These are phyloP conservation scores for Hanseniaspora valbyensis DNA, from an alignment of 805 yeast species.

Conservation along the genomic window DNA sequence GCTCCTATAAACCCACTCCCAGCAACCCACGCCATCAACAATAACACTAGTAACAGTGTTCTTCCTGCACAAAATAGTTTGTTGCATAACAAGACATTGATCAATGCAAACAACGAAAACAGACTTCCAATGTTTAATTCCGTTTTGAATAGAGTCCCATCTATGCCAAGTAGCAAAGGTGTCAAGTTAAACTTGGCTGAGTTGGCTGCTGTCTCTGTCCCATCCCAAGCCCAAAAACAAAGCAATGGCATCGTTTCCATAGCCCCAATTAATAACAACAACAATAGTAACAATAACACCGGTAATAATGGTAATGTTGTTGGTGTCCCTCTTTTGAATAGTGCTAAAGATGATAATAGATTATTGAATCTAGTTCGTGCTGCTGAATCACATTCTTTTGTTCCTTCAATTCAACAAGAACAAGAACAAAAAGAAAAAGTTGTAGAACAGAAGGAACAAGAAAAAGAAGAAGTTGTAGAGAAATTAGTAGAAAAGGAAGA, in stretches of 20 bases:
- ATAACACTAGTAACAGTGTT: no score
- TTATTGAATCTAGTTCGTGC: conserved; percentile 7
- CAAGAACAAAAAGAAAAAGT: conserved; percentile 15
- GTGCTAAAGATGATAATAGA: background rate
- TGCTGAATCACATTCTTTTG: conserved; percentile 1
- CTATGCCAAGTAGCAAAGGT: background rate
- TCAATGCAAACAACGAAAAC: background rate
- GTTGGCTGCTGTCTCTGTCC: conserved; percentile 4
- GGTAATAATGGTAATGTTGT: no score
- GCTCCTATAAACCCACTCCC: background rate
- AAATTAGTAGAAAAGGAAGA: no score
- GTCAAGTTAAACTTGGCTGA: conserved; percentile 11
- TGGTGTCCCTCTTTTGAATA: no score
- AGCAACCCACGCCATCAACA: no score
- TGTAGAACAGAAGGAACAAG: conserved; percentile 2
- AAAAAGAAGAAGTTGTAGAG: no score
- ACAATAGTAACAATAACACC: conserved; percentile 6
- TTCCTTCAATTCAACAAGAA: conserved; percentile 14
- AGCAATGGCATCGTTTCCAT: background rate
- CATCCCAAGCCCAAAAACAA: background rate
- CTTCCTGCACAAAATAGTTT: background rate
- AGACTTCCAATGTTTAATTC: conserved; percentile 8
- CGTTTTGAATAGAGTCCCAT: background rate
- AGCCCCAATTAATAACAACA: background rate
- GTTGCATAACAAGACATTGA: background rate